A percentile compares a stretch with the other conserved stretches of the same genome.
These are phyloP conservation scores for Bjerkandera adusta DNA, from an alignment of 1,284 basidiomycete species.

Conservation along the genomic window DNA sequence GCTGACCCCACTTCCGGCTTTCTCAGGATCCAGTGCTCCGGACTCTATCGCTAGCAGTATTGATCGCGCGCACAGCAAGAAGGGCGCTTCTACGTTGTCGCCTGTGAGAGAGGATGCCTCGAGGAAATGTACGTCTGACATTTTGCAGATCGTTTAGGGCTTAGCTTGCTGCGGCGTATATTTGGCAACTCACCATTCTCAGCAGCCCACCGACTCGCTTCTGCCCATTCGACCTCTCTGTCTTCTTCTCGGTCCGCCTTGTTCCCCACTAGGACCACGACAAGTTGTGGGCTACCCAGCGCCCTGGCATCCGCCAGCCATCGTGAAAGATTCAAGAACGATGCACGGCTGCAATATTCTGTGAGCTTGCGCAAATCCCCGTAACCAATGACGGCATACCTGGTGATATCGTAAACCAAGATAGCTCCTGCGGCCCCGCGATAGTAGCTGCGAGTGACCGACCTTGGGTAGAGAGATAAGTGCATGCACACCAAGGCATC, in stretches of 20 bases:
- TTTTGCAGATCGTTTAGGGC: constrained; percentile 16
- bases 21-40: constrained; percentile 90
- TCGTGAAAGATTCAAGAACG: constrained; percentile 77
- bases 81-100: constrained; percentile 93
- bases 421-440: constrained; percentile 94
- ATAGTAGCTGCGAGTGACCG: constrained; percentile 97
- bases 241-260: constrained; percentile 95
- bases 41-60: constrained; percentile 94
- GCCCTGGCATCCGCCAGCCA: constrained; percentile 94
- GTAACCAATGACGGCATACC: too few species aligned
- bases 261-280: constrained; percentile 92
- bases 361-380: not conserved
- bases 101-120: constrained; percentile 92
- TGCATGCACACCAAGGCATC: too few species aligned
- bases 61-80: constrained; percentile 85
- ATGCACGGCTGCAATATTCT: constrained; percentile 56
- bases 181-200: constrained; percentile 68
- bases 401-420: constrained; percentile 95
- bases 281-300: constrained; percentile 84
- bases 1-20: constrained; percentile 90
- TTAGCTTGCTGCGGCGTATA: too few species aligned
- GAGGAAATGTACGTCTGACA: constrained; percentile 83
- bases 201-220: constrained; percentile 93
- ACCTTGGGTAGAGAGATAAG: too few species aligned
- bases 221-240: constrained; percentile 90